Base-by-base conservation (phyloP, 805 yeast species). In the Pichia manshurica region DNA sequence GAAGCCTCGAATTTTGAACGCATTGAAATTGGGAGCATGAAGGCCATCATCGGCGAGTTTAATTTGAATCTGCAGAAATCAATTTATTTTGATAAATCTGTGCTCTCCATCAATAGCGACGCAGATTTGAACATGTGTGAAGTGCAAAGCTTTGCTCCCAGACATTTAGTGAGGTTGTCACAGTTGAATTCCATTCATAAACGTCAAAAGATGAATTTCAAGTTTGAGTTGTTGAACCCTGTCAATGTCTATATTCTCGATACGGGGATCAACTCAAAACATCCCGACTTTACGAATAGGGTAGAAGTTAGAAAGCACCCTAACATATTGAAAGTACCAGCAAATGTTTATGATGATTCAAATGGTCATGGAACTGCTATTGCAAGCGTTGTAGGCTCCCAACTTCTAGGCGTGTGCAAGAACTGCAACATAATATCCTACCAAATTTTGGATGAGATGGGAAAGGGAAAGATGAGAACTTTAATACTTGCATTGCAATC, bases 281-380 rank as follows among this genome's bases (percentile, higher is more conserved):
- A 73, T 46, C 68, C 70, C 3, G 79, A 77, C 38, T 72, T 76
- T 49, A 66, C 62, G 4, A 65, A 68, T 3, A 64, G 79, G 4
- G n/a, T 29, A 15, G 12, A 10, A n/a, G n/a, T 37, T 4, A 44
- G 38, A 21, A 21, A 37, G 22, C 23, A 19, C 12, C 8, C 16
- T 8, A 33, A n/a, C 20, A 33, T 9, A n/a, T 7, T n/a, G 12
- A n/a, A 17, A 7, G 36, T 7, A 7, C 9, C 6, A 6, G 8
- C 36, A n/a, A 8, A 8, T n/a, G 9, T n/a, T 7, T 33, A n/a
- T 33, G 36, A 33, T 7, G 69, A 66, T 38, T 56, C 57, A 13
- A 68, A 75, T 58, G 81, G 80, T 4, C 83, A 78, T 57, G 84
- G 83, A 1, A 75, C 81, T 1, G 78, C 75, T 41, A 71, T 78